Percentiles rank a stretch among this genome's conserved stretches.
Evolutionary conservation across 140 eudicot genomes (phyloP).

Genomic region (Erigeron philadelphicus): DNA sequence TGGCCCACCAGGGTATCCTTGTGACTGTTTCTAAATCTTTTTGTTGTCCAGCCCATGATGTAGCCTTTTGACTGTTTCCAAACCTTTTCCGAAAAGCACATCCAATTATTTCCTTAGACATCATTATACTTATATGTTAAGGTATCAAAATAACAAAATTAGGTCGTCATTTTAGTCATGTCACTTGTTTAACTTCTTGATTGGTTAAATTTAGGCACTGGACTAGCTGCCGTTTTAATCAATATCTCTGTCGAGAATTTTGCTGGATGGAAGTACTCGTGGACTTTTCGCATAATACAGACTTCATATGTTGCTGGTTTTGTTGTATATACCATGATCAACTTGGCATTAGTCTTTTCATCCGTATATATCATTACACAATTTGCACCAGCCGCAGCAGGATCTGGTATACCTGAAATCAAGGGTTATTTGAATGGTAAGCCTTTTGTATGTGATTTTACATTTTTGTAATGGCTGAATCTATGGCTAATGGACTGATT

Average conservation of each 20-base stretch:
- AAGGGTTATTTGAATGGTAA: slow-evolving; percentile 97
- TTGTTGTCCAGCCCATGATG: no score
- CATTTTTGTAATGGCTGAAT: neutral
- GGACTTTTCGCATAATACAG: slow-evolving; percentile 69
- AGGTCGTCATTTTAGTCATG: neutral
- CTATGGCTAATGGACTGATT: slow-evolving; percentile 13
- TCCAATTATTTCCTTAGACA: neutral
- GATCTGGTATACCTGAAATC: slow-evolving; percentile 97
- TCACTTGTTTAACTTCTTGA: slow-evolving; percentile 10
- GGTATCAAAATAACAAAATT: slow-evolving; percentile 2
- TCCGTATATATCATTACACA: slow-evolving; percentile 79
- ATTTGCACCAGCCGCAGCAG: slow-evolving; percentile 98
- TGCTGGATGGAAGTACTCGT: slow-evolving; percentile 95
- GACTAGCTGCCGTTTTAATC: slow-evolving; percentile 89
- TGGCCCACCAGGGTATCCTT: no score
- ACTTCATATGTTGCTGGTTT: slow-evolving; percentile 80
- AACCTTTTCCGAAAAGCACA: neutral
- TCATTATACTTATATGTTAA: neutral
- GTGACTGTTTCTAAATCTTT: no score
- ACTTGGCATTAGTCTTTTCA: slow-evolving; percentile 83
- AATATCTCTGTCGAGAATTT: slow-evolving; percentile 94
- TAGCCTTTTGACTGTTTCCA: no score
- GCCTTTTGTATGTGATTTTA: neutral
- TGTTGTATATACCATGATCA: slow-evolving; percentile 56
- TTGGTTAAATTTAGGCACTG: slow-evolving; percentile 60